These are phyloP conservation scores for Penicillium pulvis DNA, from an alignment of 495 filamentous ascomycete species.

Conservation along the genomic window DNA sequence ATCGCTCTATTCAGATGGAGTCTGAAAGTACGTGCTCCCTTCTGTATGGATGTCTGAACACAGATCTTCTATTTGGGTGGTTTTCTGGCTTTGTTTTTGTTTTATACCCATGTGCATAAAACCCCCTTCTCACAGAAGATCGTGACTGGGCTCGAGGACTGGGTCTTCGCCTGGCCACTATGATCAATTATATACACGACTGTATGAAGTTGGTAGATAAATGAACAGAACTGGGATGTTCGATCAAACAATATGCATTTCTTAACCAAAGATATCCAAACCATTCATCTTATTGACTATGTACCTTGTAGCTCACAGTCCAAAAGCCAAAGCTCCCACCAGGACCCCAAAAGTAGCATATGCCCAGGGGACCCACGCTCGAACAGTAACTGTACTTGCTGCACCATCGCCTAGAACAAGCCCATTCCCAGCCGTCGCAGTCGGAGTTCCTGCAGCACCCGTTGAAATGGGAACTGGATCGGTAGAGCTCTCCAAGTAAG, in stretches of 20 bases:
- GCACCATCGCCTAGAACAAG: not conserved
- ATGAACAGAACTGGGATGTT: constrained; percentile 4
- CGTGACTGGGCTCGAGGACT: not conserved
- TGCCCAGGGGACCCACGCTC: not conserved
- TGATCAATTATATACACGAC: constrained; percentile 11
- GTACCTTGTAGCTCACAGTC: constrained; percentile 21
- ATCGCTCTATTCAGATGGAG: not conserved
- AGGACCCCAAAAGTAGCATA: constrained; percentile 13
- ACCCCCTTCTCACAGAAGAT: constrained; percentile 11
- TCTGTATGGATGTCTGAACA: not conserved
- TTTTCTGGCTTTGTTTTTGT: constrained; percentile 8
- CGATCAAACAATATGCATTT: not conserved
- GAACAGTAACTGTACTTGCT: not conserved
- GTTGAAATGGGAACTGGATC: constrained; percentile 14
- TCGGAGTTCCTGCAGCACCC: not conserved
- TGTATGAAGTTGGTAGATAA: constrained; percentile 13
- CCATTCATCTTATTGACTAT: too few relatives aligned
- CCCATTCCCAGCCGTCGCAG: not conserved
- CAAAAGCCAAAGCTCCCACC: constrained; percentile 25
- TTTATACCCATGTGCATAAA: constrained; percentile 17
- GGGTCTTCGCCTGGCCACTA: not conserved
- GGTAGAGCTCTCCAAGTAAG: constrained; percentile 19
- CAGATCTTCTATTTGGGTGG: constrained; percentile 4
- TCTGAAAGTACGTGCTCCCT: not conserved
- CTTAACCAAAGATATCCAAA: not conserved